These are phyloP conservation scores for Pseudotsuga menziesii DNA, from an alignment of 75 land plant species.

Conservation along the genomic window DNA sequence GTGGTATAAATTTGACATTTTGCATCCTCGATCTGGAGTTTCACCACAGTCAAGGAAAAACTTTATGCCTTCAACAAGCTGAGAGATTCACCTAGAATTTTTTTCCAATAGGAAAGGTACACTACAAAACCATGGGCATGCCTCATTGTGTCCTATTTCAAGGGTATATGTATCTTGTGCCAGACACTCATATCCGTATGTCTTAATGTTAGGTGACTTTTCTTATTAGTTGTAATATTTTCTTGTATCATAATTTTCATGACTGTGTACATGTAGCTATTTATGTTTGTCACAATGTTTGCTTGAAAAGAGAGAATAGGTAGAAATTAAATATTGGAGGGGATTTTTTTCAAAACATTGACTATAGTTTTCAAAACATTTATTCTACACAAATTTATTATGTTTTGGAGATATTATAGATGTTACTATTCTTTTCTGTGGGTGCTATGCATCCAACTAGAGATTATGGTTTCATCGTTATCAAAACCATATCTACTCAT, in stretches of 20 bases:
- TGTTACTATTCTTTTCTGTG: slow-evolving; percentile 6
- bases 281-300: neutral
- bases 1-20: too few species aligned
- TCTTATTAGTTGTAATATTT: too few species aligned
- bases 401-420: neutral
- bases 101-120: slow-evolving; percentile 20
- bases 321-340: too few species aligned
- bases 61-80: slow-evolving; percentile 41
- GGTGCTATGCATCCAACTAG: slow-evolving; percentile 72
- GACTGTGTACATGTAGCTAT: neutral
- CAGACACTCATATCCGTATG: too few species aligned
- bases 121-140: slow-evolving; percentile 5
- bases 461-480: slow-evolving; percentile 53
- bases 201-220: too few species aligned
- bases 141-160: too few species aligned
- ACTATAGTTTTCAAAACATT: too few species aligned
- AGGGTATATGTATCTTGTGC: too few species aligned
- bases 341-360: too few species aligned
- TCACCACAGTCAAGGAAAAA: slow-evolving; percentile 40
- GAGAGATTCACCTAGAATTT: slow-evolving; percentile 33
- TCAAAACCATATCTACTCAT: slow-evolving; percentile 69
- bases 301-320: neutral
- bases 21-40: slow-evolving; percentile 58
- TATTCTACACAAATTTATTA: neutral
- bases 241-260: neutral